Evolutionary conservation across 352 stramenopile genomes (phyloP).

Genomic region (Phytophthora vignae): DNA sequence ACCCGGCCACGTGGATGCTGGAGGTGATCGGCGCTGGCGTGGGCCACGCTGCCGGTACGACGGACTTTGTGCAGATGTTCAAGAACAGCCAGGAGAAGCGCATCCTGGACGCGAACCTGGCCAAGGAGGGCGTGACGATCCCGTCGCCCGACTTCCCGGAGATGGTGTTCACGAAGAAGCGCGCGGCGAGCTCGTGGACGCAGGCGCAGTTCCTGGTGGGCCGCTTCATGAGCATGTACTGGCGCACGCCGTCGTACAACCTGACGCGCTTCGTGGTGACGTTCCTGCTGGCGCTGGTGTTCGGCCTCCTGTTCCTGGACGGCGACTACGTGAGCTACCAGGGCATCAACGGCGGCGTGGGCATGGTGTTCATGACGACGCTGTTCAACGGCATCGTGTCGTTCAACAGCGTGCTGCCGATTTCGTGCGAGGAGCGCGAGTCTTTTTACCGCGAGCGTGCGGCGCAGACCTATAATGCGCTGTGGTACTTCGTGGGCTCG

Average conservation of each 20-base stretch:
- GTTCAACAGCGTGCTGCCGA: slow-evolving; percentile 17
- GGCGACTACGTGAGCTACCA: slow-evolving; percentile 48
- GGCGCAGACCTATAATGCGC: slow-evolving; percentile 21
- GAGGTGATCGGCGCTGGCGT: slow-evolving; percentile 32
- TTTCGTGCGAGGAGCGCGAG: slow-evolving; percentile 12
- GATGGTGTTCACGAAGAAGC: slow-evolving; percentile 27
- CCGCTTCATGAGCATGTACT: slow-evolving; percentile 74
- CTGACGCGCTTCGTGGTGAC: slow-evolving; percentile 64
- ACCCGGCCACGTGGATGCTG: slow-evolving; percentile 58
- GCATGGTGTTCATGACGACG: slow-evolving; percentile 85
- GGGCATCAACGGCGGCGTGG: slow-evolving; percentile 58
- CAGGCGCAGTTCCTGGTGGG: slow-evolving; percentile 21
- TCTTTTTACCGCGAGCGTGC: slow-evolving; percentile 21
- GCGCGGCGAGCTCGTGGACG: slow-evolving; percentile 22
- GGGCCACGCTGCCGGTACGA: slow-evolving; percentile 1
- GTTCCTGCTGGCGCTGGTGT: slow-evolving; percentile 83
- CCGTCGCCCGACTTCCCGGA: slow-evolving; percentile 17
- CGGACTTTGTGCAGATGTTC: slow-evolving; percentile 36
- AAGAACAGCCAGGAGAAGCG: slow-evolving; percentile 13
- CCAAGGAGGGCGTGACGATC: slow-evolving; percentile 18
- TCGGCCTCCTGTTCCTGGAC: slow-evolving; percentile 66
- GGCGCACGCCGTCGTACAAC: slow-evolving; percentile 87
- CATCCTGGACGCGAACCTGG: slow-evolving; percentile 14
- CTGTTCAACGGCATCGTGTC: slow-evolving; percentile 67
- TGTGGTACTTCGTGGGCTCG: slow-evolving; percentile 25